Evolutionary conservation across 371 early-diverging fungal genomes (phyloP), one percentile per base, ranked within the genome.

Genomic region (Mortierella sp.): DNA sequence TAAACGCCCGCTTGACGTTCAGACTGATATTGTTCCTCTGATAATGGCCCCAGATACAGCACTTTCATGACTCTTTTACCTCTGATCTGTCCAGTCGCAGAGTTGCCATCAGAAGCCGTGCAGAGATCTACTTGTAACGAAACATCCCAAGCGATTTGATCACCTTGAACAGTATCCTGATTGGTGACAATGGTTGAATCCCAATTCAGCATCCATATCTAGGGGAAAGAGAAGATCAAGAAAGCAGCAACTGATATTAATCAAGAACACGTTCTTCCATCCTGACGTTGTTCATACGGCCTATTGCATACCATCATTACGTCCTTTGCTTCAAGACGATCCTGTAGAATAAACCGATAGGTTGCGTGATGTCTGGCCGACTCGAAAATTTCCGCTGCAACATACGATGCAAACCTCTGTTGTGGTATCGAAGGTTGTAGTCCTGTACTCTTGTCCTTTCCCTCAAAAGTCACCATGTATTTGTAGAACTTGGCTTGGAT

Each of bases 201-300:
- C 78, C 78, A 76, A 42, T 76, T 76, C 43, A 76, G 13, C 70
- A 76, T 70, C 78, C 78, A 76, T 12, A 76, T 51, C 78, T 76
- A 42, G 28, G 2, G 8, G 14, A 10, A 30, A 19, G 38, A 2
- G 54, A 23, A 39, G 48, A 19, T 1, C 42, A 38, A 8, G 10
- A 16, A 21, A 38, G 1, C 13, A 34, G 23, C 3, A 5, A 16
- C 34, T 49, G 24, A 47, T 52, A 43, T 38, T 0, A 31, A 14
- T 38, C 8, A 14, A 39, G 14, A 39, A 39, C 39, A 39, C 14
- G 39, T 39, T 14, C 39, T 39, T 39, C 14, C 39, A 14, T 7
- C 8, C 14, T 14, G 7, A 39, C 39, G 39, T 7, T 14, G 39
- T 39, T 39, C 14, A n/a, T n/a, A n/a, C n/a, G 34, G 10, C 4